Percentiles rank a stretch among this genome's conserved stretches.
Evolutionary conservation across 2,329 filamentous ascomycete species (phyloP).

Genomic region (Xylaria sp.): DNA sequence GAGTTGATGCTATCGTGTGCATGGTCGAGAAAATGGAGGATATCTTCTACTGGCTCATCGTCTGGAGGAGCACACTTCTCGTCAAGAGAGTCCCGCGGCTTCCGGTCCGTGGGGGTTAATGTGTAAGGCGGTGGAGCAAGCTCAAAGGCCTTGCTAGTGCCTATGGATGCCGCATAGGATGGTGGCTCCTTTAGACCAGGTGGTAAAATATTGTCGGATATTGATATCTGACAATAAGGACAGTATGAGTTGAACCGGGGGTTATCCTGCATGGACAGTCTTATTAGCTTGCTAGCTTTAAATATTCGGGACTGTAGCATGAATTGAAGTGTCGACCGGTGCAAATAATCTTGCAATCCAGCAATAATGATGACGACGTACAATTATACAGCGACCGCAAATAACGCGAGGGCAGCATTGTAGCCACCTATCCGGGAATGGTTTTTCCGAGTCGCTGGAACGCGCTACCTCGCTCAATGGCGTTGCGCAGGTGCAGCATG

Average conservation of each 20-base stretch:
- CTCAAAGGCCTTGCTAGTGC: conserved; percentile 44
- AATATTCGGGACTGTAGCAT: conserved; percentile 3
- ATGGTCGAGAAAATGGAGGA: conserved; percentile 79
- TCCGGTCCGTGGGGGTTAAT: conserved; percentile 40
- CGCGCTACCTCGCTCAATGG: conserved; percentile 65
- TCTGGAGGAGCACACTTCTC: conserved; percentile 46
- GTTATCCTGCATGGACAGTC: conserved; percentile 61
- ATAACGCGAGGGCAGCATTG: conserved; percentile 77
- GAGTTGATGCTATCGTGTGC: conserved; percentile 73
- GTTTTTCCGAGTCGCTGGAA: conserved; percentile 68
- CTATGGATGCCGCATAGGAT: conserved; percentile 62
- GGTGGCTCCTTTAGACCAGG: conserved; percentile 76
- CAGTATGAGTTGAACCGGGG: conserved; percentile 72
- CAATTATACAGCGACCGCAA: conserved; percentile 75
- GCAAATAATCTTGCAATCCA: neutral
- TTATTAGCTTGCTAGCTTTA: conserved; percentile 26
- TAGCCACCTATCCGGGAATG: conserved; percentile 68
- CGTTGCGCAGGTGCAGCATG: conserved; percentile 77
- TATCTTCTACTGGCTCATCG: conserved; percentile 63
- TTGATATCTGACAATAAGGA: conserved; percentile 80
- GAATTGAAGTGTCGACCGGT: conserved; percentile 3
- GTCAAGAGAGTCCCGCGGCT: conserved; percentile 30
- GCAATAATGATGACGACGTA: conserved; percentile 49
- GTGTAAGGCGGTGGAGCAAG: conserved; percentile 54
- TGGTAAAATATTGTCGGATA: conserved; percentile 61